Evolutionary conservation across 2,329 filamentous ascomycete species (phyloP), one percentile per base, ranked within the genome.

Genomic region (Microdochium trichocladiopsis): DNA sequence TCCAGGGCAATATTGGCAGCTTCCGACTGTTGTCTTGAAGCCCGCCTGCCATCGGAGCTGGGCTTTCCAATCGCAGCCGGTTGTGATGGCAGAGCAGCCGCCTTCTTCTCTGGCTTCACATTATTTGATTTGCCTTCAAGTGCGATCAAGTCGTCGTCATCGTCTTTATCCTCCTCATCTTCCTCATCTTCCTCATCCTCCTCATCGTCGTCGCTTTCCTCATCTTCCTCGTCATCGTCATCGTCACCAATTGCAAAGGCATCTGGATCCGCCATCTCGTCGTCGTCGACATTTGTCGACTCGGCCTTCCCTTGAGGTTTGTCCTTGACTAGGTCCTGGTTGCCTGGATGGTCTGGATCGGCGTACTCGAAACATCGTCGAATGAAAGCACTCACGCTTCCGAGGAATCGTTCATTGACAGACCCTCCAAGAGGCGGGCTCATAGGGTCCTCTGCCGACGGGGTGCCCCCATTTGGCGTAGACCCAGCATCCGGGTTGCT

Each of bases 341-440:
- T 79, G 65, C 79, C 77, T 1, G 87, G 84, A 57, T 88, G 86
- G 63, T 95, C 93, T 1, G 94, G 93, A 63, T 99, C 94, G 5
- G 94, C 94, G 64, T 99, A 99, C 69, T 99, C 94, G 59, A 99
- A 99, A 69, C 94, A 99, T 54, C 94, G 82, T 57, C 92, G 82
- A 55, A 97, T 99, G 65, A 99, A 99, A 2, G 91, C 91, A 60
- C 90, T 96, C 50, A 99, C 91, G 56, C 92, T 96, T 56, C 87
- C 89, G 24, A 99, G 73, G 64, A 99, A 97, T 51, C 86, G 83
- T 68, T 97, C 94, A 58, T 95, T 94, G 41, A 86, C 82, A 52
- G 88, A 75, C 61, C 77, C 72, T n/a, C 77, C 78, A 1, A 69
- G 65, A 48, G 66, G 63, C 69, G 74, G 58, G 71, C 69, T 66